Evolutionary conservation across 495 filamentous ascomycete genomes (phyloP), one percentile per base, ranked within the genome.

Genomic region (Penicillium pancosmium): DNA sequence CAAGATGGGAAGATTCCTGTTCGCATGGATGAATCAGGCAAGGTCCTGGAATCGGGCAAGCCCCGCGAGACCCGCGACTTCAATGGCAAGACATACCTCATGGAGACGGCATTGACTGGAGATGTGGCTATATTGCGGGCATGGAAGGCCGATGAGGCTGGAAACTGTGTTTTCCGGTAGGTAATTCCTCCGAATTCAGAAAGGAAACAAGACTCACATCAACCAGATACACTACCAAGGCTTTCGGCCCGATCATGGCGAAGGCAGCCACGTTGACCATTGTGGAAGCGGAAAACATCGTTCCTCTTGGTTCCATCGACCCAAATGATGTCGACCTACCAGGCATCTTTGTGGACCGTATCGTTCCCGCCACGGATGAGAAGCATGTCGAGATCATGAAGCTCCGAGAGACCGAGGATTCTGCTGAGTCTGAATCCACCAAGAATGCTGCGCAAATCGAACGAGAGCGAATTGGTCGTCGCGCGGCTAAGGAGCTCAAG

Each of bases 401-500:
- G 23, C 85, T 87, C 67, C 77, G 86, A 12, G 86, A 85, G 67
- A 81, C 82, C 34, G 74, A 79, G n/a, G 74, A 73, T 3, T 68
- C 66, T 3, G 70, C 70, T 44, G 80, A 79, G 64, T 73, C 69
- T 9, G 75, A 71, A 2, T 75, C 90, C 0, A 83, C 83, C 9
- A 81, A 78, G 2, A 86, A 85, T 21, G 82, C 86, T 41, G 84
- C 82, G 11, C 86, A 86, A 18, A 79, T 79, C 21, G 89, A 90
- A 77, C 80, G 92, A 53, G 90, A 93, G 70, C 78, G 88, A 4
- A 97, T 97, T 67, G 91, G 91, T 7, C 82, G 82, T 55, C 77
- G 92, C 38, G 91, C 92, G 0, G 92, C 92, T 10, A 95, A 92
- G 78, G 92, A 97, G 73, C 91, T 97, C 67, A 90, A 95, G 78